A percentile compares a stretch with the other conserved stretches of the same genome.
These are phyloP conservation scores for Lepraria neglecta DNA, from an alignment of 495 filamentous ascomycete genomes.

Conservation along the genomic window DNA sequence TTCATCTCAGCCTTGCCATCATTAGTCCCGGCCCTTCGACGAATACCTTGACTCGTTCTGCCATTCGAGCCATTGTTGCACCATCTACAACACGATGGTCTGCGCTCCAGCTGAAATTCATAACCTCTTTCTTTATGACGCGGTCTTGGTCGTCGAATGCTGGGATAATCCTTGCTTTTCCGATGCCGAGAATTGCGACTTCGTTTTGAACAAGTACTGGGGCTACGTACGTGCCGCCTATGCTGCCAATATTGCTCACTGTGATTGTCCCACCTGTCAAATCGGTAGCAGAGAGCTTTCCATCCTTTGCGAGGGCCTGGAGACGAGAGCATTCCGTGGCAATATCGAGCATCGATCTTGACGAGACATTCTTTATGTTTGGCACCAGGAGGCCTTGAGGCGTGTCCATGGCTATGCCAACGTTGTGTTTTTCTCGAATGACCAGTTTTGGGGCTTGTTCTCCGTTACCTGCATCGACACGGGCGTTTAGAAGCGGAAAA, in stretches of 20 bases:
- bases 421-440: conserved; percentile 79
- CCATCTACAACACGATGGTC: conserved; percentile 95
- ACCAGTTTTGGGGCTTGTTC: conserved; percentile 60
- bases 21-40: conserved; percentile 81
- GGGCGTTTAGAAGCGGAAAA: conserved; percentile 82
- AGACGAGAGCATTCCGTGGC: conserved; percentile 70
- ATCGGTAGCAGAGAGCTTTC: conserved; percentile 70
- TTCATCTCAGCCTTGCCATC: conserved; percentile 52
- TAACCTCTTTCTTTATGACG: conserved; percentile 58
- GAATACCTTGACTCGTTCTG: conserved; percentile 64
- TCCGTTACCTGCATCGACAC: conserved; percentile 54
- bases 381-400: conserved; percentile 85
- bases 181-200: conserved; percentile 87
- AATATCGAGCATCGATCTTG: conserved; percentile 65
- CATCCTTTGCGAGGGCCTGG: conserved; percentile 59
- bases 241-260: conserved; percentile 93
- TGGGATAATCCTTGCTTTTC: conserved; percentile 65
- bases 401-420: conserved; percentile 94
- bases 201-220: conserved; percentile 84
- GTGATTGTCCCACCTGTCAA: conserved; percentile 86
- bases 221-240: conserved; percentile 85
- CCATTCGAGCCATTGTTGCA: conserved; percentile 85
- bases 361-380: conserved; percentile 81
- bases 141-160: conserved; percentile 55
- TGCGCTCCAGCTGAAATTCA: conserved; percentile 93